phyloP scores from a whole-genome alignment of 306 rosid genomes.

The Ormosia emarginata region DNA sequence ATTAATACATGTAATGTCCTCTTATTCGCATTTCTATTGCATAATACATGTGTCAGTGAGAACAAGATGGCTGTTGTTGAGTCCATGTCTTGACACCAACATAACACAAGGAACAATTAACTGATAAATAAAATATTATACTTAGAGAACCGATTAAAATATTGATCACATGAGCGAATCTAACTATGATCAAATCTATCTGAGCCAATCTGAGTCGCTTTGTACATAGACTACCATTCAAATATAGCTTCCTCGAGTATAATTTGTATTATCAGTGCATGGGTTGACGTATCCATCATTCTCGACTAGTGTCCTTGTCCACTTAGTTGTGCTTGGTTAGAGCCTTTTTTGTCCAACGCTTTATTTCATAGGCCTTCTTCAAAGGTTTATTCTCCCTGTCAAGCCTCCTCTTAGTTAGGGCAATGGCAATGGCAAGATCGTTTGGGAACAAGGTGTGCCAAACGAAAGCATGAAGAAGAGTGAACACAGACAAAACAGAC shows the following conservation, averaged over 20 bases:
- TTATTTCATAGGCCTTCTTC: conserved; percentile 66
- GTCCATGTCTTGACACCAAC: background rate
- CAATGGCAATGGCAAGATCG: conserved; percentile 75
- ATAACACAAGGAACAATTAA: background rate
- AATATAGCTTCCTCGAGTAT: background rate
- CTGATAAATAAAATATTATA: background rate
- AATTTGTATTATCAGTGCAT: background rate
- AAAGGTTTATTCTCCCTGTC: conserved; percentile 60
- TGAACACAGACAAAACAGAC: conserved; percentile 52
- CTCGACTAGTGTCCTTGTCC: conserved; percentile 41
- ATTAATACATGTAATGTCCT: background rate
- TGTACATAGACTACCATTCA: background rate
- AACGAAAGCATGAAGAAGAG: conserved; percentile 77
- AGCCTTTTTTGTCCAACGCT: conserved; percentile 84
- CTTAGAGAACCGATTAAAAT: background rate
- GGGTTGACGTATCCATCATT: background rate
- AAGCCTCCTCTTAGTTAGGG: conserved; percentile 51
- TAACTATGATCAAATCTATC: background rate
- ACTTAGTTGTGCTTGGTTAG: conserved; percentile 43
- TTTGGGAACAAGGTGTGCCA: conserved; percentile 84
- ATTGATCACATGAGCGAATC: background rate
- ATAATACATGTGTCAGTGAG: no score
- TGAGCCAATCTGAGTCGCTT: background rate
- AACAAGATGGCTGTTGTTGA: background rate
- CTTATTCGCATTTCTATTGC: background rate